Conservation (phyloP, 2,329 filamentous ascomycete genomes). For the Scedosporium aurantiacum region DNA sequence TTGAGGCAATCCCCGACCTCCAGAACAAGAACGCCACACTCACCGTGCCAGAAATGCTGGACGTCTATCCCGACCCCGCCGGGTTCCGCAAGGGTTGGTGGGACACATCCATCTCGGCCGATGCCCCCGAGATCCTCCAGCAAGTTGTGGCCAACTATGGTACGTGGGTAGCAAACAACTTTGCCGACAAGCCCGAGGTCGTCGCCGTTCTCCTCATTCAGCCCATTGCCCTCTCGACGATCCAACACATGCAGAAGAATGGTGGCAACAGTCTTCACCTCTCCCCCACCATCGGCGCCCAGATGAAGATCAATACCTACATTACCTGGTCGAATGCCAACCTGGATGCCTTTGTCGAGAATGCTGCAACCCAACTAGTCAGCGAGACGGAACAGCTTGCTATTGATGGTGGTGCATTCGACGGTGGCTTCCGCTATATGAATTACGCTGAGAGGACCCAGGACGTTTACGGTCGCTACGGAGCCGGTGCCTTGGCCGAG, state of each 20-base stretch:
- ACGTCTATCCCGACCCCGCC: constrained; percentile 8
- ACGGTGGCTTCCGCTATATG: constrained; percentile 21
- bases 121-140: constrained; percentile 11
- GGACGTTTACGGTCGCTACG: constrained; percentile 26
- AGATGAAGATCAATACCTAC: constrained; percentile 13
- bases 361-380: constrained; percentile 11
- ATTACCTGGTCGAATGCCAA: constrained; percentile 13
- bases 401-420: background rate
- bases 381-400: constrained; percentile 11
- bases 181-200: constrained; percentile 12
- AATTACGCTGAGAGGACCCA: constrained; percentile 31
- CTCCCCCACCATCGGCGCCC: constrained; percentile 15
- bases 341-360: constrained; percentile 13
- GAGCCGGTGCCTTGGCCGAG: constrained; percentile 21
- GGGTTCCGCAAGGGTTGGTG: constrained; percentile 15
- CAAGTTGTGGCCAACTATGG: constrained; percentile 13
- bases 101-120: constrained; percentile 12
- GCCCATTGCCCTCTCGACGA: constrained; percentile 26
- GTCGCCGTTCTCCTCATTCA: constrained; percentile 24
- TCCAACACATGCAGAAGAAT: constrained; percentile 22
- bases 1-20: constrained; percentile 3
- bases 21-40: constrained; percentile 4
- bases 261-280: constrained; percentile 28
- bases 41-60: constrained; percentile 1
- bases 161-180: background rate